A percentile compares a stretch with the other conserved stretches of the same genome.
Conservation (phyloP, 257 asterid species). For the Perilla frutescens region DNA sequence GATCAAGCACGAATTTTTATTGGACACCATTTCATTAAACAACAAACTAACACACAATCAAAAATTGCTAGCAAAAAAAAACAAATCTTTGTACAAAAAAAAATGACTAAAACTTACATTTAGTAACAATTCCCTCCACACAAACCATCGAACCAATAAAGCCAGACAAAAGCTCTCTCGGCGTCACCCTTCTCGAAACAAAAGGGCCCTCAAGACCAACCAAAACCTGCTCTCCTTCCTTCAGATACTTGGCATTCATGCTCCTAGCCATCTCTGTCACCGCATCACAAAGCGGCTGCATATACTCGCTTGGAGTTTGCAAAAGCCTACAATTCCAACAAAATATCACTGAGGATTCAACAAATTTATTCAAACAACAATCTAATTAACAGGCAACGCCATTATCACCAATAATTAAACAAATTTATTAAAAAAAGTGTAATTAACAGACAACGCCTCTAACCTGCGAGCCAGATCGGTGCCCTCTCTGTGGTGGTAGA, state of each 20-base stretch:
- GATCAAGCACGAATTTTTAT: background rate
- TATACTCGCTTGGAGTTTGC: slow-evolving; percentile 88
- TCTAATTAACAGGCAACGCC: background rate
- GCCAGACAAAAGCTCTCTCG: slow-evolving; percentile 89
- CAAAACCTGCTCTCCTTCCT: slow-evolving; percentile 87
- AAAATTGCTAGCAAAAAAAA: slow-evolving; percentile 1
- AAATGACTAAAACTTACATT: slow-evolving; percentile 53
- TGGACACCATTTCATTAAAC: background rate
- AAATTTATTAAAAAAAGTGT: background rate
- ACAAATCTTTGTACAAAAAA: background rate
- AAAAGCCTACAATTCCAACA: slow-evolving; percentile 61
- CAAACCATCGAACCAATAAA: slow-evolving; percentile 96
- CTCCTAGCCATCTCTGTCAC: slow-evolving; percentile 75
- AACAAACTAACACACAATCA: background rate
- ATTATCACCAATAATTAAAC: background rate
- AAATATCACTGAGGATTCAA: background rate
- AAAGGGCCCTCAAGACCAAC: slow-evolving; percentile 97
- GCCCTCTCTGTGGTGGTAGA: slow-evolving; percentile 83
- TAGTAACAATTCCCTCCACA: slow-evolving; percentile 91
- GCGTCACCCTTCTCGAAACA: slow-evolving; percentile 93
- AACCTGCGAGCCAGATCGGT: slow-evolving; percentile 91
- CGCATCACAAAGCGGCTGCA: slow-evolving; percentile 89
- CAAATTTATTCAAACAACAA: background rate
- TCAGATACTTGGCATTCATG: slow-evolving; percentile 75
- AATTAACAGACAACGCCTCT: background rate